Conservation (phyloP, 441 rosid genomes). For the Erodium chrysanthum region DNA sequence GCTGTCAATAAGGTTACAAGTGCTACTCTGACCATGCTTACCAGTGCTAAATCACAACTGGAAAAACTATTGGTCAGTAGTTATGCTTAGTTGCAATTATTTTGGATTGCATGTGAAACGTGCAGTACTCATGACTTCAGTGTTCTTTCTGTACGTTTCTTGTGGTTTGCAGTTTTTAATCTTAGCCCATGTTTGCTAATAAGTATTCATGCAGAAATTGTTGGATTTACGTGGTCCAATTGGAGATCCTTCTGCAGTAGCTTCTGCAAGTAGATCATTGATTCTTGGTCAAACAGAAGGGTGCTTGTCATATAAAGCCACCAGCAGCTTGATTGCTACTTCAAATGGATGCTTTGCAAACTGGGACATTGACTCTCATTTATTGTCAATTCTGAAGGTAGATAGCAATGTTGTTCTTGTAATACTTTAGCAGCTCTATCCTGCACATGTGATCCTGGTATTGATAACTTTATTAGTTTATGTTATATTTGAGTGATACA, state of each 20-base stretch:
- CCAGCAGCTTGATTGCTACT: constrained; percentile 60
- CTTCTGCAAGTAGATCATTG: constrained; percentile 54
- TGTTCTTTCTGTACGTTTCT: constrained; percentile 11
- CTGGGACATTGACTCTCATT: constrained; percentile 60
- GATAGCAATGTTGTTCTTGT: constrained; percentile 15
- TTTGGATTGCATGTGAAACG: constrained; percentile 3
- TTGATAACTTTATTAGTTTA: neutral
- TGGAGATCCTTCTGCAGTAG: constrained; percentile 86
- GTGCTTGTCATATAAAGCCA: constrained; percentile 65
- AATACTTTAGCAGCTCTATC: neutral
- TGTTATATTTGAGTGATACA: neutral
- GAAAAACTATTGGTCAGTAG: constrained; percentile 71
- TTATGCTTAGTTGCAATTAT: constrained; percentile 16
- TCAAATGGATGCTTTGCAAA: constrained; percentile 57
- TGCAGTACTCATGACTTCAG: constrained; percentile 6
- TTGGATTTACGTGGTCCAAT: constrained; percentile 57
- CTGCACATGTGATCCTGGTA: neutral
- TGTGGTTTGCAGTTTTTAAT: constrained; percentile 16
- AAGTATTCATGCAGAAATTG: constrained; percentile 62
- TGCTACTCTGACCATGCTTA: constrained; percentile 39
- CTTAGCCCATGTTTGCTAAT: constrained; percentile 26
- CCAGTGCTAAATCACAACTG: constrained; percentile 56
- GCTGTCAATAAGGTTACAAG: constrained; percentile 30
- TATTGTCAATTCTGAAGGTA: constrained; percentile 75
- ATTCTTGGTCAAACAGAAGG: constrained; percentile 66